A percentile compares a stretch with the other conserved stretches of the same genome.
phyloP scores from a whole-genome alignment of 352 stramenopile species.

The Phytophthora cryptogea region DNA sequence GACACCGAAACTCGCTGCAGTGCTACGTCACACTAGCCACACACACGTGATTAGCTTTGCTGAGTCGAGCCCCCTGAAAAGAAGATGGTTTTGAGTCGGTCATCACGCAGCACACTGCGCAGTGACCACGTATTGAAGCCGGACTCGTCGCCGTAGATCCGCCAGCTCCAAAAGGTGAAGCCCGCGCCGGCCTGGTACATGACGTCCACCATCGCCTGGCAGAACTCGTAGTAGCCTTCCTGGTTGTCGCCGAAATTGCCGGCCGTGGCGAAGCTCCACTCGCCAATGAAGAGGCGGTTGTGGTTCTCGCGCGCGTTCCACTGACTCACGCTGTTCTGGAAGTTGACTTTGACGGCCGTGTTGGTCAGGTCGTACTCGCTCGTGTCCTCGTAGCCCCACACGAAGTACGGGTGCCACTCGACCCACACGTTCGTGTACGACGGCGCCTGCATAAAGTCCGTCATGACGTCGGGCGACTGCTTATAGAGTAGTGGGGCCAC shows the following conservation, averaged over 20 bases:
- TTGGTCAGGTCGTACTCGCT: constrained; percentile 55
- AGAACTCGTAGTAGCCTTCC: constrained; percentile 56
- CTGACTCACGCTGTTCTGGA: constrained; percentile 42
- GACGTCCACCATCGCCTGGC: constrained; percentile 52
- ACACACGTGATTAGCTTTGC: constrained; percentile 7
- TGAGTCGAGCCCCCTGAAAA: constrained; percentile 8
- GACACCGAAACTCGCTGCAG: constrained; percentile 6
- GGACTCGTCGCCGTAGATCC: constrained; percentile 59
- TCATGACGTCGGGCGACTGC: constrained; percentile 58
- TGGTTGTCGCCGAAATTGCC: constrained; percentile 56
- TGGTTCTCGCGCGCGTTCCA: constrained; percentile 42
- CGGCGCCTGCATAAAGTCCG: constrained; percentile 53
- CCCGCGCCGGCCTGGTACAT: constrained; percentile 57
- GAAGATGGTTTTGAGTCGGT: constrained; percentile 34
- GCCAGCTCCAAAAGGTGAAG: constrained; percentile 78
- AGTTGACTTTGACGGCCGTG: constrained; percentile 46
- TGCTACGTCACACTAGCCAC: background rate
- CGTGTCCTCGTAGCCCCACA: constrained; percentile 75
- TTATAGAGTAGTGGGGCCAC: constrained; percentile 64
- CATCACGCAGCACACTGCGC: constrained; percentile 59
- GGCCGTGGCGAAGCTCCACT: constrained; percentile 52
- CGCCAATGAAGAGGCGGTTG: constrained; percentile 53
- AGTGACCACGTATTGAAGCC: constrained; percentile 70
- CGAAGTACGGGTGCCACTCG: constrained; percentile 83
- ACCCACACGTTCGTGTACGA: constrained; percentile 78